Base-by-base conservation (phyloP, 1,139 yeast genomes). In the Lizanozyma gosingica region DNA sequence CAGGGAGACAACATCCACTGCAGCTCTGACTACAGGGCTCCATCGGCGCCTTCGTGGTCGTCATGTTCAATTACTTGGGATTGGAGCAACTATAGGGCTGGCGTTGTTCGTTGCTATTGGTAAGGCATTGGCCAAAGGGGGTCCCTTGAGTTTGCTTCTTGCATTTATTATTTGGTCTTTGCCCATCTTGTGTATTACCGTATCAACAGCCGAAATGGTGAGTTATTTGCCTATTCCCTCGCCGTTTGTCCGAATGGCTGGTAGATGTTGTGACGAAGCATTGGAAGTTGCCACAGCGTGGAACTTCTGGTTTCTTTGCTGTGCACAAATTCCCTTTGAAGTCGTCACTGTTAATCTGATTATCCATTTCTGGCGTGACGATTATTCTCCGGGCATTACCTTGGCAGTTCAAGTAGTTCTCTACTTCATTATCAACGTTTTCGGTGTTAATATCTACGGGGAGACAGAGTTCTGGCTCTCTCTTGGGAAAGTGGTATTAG, bases 381-480 rank as follows among this genome's bases (percentile, higher is more conserved):
- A 79, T 52, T 84, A 78, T 63, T 81, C 73, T 39, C 79, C 80
- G 34, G 90, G 76, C 36, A 82, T 76, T 50, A 79, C 78, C 35
- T 65, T 84, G 41, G 67, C 76, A 11, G 63, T 83, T 11, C 90
- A 83, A 56, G 69, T 83, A 37, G 74, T 67, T 15, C 58, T 81
- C 18, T 84, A 83, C 53, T 71, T 78, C 33, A 45, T 73, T 33
- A 80, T 86, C 48, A 82, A 85, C 47, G 59, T 83, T 17, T 76
- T 82, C 50, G 88, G 92, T 0, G 95, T 86, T 35, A 68, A 71
- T 43, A 65, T 72, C 41, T 86, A 81, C 54, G 95, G 95, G 34
- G 95, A 85, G 55, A 60, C 76, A 39, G 95, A 85, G 59, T 85
- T 84, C 55, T 83, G 90, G 90, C 62, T 84, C 29, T 78, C 90